Conservation (phyloP, 1,284 basidiomycete genomes). For the Gomphus sp. region DNA sequence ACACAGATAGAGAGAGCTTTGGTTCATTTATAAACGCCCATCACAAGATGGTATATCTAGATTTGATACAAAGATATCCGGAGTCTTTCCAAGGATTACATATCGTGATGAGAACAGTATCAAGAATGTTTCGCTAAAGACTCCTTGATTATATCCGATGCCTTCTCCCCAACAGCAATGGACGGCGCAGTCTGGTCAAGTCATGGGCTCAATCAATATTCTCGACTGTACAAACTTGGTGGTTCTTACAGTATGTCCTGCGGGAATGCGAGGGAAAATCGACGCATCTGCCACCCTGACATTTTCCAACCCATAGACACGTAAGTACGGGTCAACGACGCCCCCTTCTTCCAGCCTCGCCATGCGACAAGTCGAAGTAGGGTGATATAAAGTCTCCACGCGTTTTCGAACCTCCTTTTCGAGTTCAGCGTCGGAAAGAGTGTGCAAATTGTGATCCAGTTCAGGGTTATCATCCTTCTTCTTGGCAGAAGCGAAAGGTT, state of each 20-base stretch:
- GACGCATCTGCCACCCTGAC: constrained; percentile 15
- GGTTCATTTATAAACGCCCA: too few relatives aligned
- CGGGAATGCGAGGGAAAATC: constrained; percentile 12
- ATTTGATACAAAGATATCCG: too few relatives aligned
- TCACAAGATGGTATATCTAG: too few relatives aligned
- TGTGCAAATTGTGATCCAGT: constrained; percentile 33
- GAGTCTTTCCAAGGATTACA: too few relatives aligned
- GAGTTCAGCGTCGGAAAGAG: constrained; percentile 34
- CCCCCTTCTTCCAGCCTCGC: constrained; percentile 29
- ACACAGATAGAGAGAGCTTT: too few relatives aligned
- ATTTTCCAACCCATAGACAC: constrained; percentile 17
- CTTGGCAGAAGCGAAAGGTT: constrained; percentile 38
- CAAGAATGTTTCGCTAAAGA: not conserved
- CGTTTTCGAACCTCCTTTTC: constrained; percentile 31
- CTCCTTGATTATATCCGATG: constrained; percentile 47
- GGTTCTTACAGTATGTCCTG: constrained; percentile 14
- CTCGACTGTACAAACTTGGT: not conserved
- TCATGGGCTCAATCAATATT: not conserved
- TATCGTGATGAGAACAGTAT: not conserved
- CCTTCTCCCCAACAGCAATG: constrained; percentile 54
- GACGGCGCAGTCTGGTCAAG: constrained; percentile 40
- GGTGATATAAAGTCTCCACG: constrained; percentile 52
- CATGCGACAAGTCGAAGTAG: constrained; percentile 51
- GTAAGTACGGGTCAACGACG: constrained; percentile 17
- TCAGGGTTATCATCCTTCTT: constrained; percentile 25